A percentile compares a stretch with the other conserved stretches of the same genome.
Evolutionary conservation across 495 filamentous ascomycete species (phyloP).

Genomic region (Terfezia claveryi): DNA sequence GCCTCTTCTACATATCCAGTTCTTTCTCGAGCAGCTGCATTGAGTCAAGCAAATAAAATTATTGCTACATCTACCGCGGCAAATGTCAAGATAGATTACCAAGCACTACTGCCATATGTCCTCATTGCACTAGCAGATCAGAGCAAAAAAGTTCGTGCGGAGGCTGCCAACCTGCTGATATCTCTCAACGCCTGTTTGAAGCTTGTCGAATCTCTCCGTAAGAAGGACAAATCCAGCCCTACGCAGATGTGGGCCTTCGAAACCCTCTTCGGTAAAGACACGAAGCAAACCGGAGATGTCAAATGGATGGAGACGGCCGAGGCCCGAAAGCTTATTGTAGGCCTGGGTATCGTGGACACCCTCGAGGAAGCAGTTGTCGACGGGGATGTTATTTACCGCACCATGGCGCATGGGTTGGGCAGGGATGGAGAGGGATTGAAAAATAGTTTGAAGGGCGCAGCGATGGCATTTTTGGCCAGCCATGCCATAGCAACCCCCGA

Average conservation of each 20-base stretch:
- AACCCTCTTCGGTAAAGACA: constrained; percentile 35
- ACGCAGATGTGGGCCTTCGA: constrained; percentile 29
- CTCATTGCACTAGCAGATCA: constrained; percentile 51
- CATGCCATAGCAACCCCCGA: constrained; percentile 48
- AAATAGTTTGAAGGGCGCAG: constrained; percentile 36
- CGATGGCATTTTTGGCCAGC: constrained; percentile 51
- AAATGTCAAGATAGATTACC: constrained; percentile 38
- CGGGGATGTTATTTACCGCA: constrained; percentile 34
- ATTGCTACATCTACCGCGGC: constrained; percentile 25
- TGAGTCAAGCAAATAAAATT: constrained; percentile 34
- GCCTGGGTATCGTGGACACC: constrained; percentile 36
- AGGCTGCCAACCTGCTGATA: constrained; percentile 42
- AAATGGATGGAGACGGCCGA: constrained; percentile 38
- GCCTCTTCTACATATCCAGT: constrained; percentile 41
- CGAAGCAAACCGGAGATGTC: constrained; percentile 21
- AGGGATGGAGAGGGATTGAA: constrained; percentile 35
- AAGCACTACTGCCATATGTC: constrained; percentile 56
- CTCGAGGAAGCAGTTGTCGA: constrained; percentile 73
- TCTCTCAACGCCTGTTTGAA: constrained; percentile 23
- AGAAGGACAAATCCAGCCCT: constrained; percentile 12
- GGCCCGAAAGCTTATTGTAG: constrained; percentile 35
- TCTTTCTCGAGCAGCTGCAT: constrained; percentile 40
- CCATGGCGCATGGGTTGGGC: constrained; percentile 32
- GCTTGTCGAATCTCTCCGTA: constrained; percentile 1
- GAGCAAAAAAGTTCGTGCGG: constrained; percentile 47